phyloP scores from a whole-genome alignment of 805 yeast species.

The Starmerella potacharoeniae region DNA sequence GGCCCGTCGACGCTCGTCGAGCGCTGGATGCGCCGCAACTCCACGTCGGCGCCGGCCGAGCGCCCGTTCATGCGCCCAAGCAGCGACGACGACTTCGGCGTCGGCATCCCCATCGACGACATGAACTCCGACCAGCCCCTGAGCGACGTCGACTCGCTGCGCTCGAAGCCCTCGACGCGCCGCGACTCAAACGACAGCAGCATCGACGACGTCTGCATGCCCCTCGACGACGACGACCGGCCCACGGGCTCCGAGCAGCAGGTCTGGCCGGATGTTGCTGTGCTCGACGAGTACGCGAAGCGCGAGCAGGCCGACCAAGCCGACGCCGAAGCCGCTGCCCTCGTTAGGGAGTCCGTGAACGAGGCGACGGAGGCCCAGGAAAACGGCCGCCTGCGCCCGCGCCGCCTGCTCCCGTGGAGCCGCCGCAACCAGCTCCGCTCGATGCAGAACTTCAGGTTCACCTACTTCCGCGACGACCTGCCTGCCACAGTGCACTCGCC shows the following conservation, averaged over 20 bases:
- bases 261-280: slow-evolving; percentile 73
- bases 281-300: slow-evolving; percentile 63
- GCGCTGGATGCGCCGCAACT: slow-evolving; percentile 23
- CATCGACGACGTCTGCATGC: slow-evolving; percentile 85
- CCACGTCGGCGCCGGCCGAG: slow-evolving; percentile 8
- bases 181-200: slow-evolving; percentile 54
- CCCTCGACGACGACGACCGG: slow-evolving; percentile 41
- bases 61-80: slow-evolving; percentile 4
- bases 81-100: slow-evolving; percentile 15
- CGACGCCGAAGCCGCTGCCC: slow-evolving; percentile 24
- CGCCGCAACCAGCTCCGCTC: slow-evolving; percentile 20
- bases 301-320: slow-evolving; percentile 47
- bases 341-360: slow-evolving; percentile 36
- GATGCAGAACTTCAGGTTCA: slow-evolving; percentile 53
- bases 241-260: slow-evolving; percentile 22
- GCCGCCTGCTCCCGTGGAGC: slow-evolving; percentile 66
- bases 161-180: slow-evolving; percentile 54
- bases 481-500: slow-evolving; percentile 86
- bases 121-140: background rate
- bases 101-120: slow-evolving; percentile 20
- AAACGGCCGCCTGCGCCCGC: slow-evolving; percentile 61
- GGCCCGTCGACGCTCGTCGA: slow-evolving; percentile 18
- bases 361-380: slow-evolving; percentile 38
- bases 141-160: slow-evolving; percentile 15
- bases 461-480: slow-evolving; percentile 83